Conservation (phyloP, 805 yeast genomes). For the Kodamaea lidongshanica region DNA sequence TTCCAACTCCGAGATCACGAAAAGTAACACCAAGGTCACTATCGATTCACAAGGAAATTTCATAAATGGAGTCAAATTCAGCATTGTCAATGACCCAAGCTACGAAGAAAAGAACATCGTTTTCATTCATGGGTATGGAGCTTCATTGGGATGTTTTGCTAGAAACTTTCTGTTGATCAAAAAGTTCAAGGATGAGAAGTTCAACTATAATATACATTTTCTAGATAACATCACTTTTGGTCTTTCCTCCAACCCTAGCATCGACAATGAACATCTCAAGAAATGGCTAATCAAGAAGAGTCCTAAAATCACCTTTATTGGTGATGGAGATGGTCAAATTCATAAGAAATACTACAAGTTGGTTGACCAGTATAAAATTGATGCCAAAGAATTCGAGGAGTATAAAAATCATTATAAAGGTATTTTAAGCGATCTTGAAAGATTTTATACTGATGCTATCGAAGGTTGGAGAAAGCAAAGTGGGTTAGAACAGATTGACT, state of each 20-base stretch:
- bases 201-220: slow-evolving; percentile 43
- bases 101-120: slow-evolving; percentile 37
- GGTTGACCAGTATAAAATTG: slow-evolving; percentile 28
- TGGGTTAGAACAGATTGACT: slow-evolving; percentile 47
- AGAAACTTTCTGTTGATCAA: slow-evolving; percentile 43
- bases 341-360: slow-evolving; percentile 37
- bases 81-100: slow-evolving; percentile 20
- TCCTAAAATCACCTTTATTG: slow-evolving; percentile 15
- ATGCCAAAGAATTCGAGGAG: slow-evolving; percentile 19
- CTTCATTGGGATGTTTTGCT: slow-evolving; percentile 51
- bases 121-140: slow-evolving; percentile 54
- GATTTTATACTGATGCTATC: slow-evolving; percentile 50
- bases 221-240: slow-evolving; percentile 49
- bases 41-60: slow-evolving; percentile 22
- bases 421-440: slow-evolving; percentile 42
- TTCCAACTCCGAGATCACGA: slow-evolving; percentile 16
- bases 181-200: slow-evolving; percentile 20
- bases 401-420: slow-evolving; percentile 33
- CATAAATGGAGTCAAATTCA: slow-evolving; percentile 32
- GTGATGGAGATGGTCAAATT: slow-evolving; percentile 15
- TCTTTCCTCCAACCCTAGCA: slow-evolving; percentile 42
- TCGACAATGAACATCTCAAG: slow-evolving; percentile 12
- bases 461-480: slow-evolving; percentile 57
- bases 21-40: slow-evolving; percentile 13
- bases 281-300: slow-evolving; percentile 16